Conservation (phyloP, 2,329 filamentous ascomycete genomes). For the Pseudocercospora vitis region DNA sequence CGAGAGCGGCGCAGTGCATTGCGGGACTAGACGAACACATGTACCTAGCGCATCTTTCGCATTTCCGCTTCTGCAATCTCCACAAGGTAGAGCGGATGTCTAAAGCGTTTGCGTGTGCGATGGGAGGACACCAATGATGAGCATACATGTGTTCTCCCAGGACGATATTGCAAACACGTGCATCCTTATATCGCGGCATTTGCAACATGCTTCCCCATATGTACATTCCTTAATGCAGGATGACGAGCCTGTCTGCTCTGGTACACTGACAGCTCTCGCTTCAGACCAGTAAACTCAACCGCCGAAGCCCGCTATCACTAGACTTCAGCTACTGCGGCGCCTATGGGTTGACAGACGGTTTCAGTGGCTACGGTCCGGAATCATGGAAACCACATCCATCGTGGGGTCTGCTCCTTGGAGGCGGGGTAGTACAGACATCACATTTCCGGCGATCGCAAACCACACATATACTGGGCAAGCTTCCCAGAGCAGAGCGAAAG, state of each 20-base stretch:
- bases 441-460: neutral
- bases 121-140: too few relatives aligned
- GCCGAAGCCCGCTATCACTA: neutral
- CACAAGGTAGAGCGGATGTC: too few relatives aligned
- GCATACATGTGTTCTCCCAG: too few relatives aligned
- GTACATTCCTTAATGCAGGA: neutral
- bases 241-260: neutral
- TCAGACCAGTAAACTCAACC: neutral
- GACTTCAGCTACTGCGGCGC: neutral
- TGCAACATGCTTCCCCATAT: too few relatives aligned
- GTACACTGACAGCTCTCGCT: neutral
- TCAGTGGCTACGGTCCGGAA: constrained; percentile 1
- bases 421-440: constrained; percentile 8
- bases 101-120: too few relatives aligned
- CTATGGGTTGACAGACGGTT: neutral
- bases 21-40: too few relatives aligned
- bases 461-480: constrained; percentile 14
- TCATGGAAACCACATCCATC: constrained; percentile 2
- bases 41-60: too few relatives aligned
- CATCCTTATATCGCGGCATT: too few relatives aligned
- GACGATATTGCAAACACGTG: too few relatives aligned
- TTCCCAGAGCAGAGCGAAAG: neutral
- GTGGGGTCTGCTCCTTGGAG: constrained; percentile 12
- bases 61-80: neutral
- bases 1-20: neutral